Conservation (phyloP, 169 alveolate species). For the Neospora caninum region DNA sequence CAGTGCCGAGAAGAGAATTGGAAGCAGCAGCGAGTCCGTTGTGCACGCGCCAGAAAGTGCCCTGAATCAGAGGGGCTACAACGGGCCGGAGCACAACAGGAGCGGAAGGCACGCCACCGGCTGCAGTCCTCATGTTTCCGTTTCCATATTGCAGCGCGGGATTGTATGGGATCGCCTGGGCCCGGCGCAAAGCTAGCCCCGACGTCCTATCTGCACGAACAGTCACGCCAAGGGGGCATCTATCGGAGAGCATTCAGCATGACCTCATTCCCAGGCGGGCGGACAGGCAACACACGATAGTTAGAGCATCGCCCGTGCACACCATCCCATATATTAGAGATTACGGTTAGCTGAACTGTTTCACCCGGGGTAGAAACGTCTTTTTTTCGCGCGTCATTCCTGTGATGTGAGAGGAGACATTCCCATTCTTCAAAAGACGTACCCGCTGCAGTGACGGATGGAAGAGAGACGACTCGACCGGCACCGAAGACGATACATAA, state of each 20-base stretch:
- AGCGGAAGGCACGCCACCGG: conserved; percentile 18
- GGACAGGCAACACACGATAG: too few relatives aligned
- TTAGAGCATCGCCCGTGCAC: too few relatives aligned
- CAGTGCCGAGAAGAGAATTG: conserved; percentile 33
- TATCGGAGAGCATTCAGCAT: too few relatives aligned
- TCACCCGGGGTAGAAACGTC: too few relatives aligned
- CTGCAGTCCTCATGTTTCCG: not conserved
- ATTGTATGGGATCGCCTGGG: not conserved
- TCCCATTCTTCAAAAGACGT: not conserved
- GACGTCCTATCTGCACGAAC: not conserved
- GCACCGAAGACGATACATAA: not conserved
- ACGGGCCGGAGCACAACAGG: conserved; percentile 33
- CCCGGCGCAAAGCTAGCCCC: not conserved
- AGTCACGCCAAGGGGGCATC: too few relatives aligned
- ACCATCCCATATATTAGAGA: too few relatives aligned
- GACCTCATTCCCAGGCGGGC: too few relatives aligned
- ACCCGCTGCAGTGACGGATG: not conserved
- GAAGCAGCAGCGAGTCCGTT: conserved; percentile 44
- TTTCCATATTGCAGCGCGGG: not conserved
- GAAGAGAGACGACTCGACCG: not conserved
- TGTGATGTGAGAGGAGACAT: too few relatives aligned
- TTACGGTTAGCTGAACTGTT: too few relatives aligned
- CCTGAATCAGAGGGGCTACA: conserved; percentile 38
- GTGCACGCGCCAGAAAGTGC: conserved; percentile 34
- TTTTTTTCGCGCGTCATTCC: too few relatives aligned